Conservation (phyloP, 192 early-diverging fungal genomes). For the Mortierella alpina region DNA sequence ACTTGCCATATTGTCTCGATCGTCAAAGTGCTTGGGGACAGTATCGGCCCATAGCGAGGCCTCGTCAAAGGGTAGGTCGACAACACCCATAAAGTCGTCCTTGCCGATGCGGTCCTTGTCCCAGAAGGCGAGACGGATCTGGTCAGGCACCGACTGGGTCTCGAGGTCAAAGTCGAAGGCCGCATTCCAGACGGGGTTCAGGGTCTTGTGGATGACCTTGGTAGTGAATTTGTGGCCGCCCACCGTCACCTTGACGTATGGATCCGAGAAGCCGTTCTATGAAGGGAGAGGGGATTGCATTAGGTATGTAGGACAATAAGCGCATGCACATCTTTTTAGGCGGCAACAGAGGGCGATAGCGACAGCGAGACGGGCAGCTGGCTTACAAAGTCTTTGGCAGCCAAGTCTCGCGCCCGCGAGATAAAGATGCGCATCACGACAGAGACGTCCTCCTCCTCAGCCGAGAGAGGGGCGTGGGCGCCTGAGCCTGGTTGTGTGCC, state of each 20-base stretch:
- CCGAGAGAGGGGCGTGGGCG: background rate
- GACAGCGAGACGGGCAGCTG: background rate
- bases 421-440: constrained; percentile 36
- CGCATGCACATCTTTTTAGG: background rate
- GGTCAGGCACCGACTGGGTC: constrained; percentile 38
- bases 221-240: constrained; percentile 70
- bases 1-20: constrained; percentile 63
- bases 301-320: background rate
- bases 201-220: constrained; percentile 65
- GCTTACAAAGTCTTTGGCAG: constrained; percentile 39
- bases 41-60: constrained; percentile 55
- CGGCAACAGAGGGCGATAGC: background rate
- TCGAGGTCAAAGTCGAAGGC: constrained; percentile 65
- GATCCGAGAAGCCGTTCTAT: constrained; percentile 58
- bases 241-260: constrained; percentile 61
- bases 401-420: constrained; percentile 24
- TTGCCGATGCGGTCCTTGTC: constrained; percentile 75
- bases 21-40: constrained; percentile 58
- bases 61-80: constrained; percentile 68
- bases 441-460: background rate
- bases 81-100: constrained; percentile 73
- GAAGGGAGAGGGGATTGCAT: background rate
- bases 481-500: background rate
- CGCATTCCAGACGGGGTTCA: constrained; percentile 76
- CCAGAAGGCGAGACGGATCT: constrained; percentile 68